Base-by-base conservation (phyloP, 352 stramenopile genomes). In the Phytophthora aleatoria region DNA sequence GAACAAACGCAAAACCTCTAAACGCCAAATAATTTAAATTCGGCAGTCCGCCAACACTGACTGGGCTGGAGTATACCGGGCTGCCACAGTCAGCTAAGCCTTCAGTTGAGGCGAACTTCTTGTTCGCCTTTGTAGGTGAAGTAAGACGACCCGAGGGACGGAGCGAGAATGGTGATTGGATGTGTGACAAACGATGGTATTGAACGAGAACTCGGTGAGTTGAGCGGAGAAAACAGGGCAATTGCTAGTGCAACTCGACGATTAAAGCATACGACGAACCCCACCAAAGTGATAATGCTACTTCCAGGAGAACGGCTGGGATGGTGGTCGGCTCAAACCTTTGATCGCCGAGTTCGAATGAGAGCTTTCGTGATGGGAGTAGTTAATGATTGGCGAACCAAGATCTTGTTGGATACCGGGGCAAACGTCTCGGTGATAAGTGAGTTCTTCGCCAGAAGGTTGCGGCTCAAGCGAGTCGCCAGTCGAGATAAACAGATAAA, bases 21-120 rank as follows among this genome's bases (percentile, higher is more conserved):
- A 9, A 10, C 20, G 26, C 51, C 39, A 39, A 50, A 26, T 20
- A 39, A 59, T 59, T 59, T 59, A 59, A 59, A 50, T 26, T 50
- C 51, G 30, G 42, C 24, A 20, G 53, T 41, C 30, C 53, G 42
- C 42, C 42, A 61, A 61, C 42, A 36, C n/a, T 52, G 30, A 52
- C 53, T 53, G 53, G 31, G 42, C 47, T 61, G 53, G 53, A 47
- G 2, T 16, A 26, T 20, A 44, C 24, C 39, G 52, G 52, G 52
- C 52, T 50, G 28, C 52, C 52, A 50, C 39, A 59, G 52, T 59
- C 41, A 50, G 39, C 28, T 31, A 27, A 59, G 16, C 52, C 13
- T 13, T 36, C 36, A 48, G 36, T 57, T 15, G 50, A 57, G 20
- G 50, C 20, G 26, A 57, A 49, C 26, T 48, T 38, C 24, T 20